Evolutionary conservation across 768 basidiomycete species (phyloP), one percentile per base, ranked within the genome.

Genomic region (Solioccasus polychromus): DNA sequence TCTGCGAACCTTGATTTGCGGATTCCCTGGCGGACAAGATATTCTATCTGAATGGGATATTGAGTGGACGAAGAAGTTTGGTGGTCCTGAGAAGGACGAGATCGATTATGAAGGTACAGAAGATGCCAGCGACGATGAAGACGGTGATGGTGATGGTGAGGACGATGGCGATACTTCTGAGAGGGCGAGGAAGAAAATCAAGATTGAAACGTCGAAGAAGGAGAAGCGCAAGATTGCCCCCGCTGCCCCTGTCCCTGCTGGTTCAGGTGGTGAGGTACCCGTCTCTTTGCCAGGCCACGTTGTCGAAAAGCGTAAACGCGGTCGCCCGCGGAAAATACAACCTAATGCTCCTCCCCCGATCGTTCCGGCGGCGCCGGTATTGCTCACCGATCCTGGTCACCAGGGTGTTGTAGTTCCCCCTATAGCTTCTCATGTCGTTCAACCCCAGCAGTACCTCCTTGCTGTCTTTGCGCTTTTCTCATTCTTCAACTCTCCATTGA

Each of bases 381-480:
- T 47, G 19, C 45, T 54, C 19, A 20, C 55, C 11, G 45, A 52
- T 24, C 49, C 58, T 3, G 48, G 50, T 24, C 52, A 57, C 12
- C 40, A 57, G 26, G 35, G 39, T 36, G 50, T 58, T 20, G 45
- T 39, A 4, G 47, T 54, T 2, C 50, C 55, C 9, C 48, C 53
- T 8, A 17, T 38, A 4, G 29, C 32, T 15, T 36, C 59, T 28
- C 63, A 55, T 28, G 32, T 38, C 5, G 8, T 24, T 17, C 61
- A 60, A 15, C 62, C 69, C 3, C 72, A 64, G 34, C 88, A 89
- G 50, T 90, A 86, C 62, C 81, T 92, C 41, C 79, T 92, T 37
- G 88, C 87, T 22, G 80, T 80, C 22, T 92, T 92, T 56, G 86
- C 87, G 0, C 72, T 92, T 43, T 89, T 92, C 68, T 90, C 87